These are phyloP conservation scores for Pistacia integerrima DNA, from an alignment of 345 rosid genomes.

Conservation along the genomic window DNA sequence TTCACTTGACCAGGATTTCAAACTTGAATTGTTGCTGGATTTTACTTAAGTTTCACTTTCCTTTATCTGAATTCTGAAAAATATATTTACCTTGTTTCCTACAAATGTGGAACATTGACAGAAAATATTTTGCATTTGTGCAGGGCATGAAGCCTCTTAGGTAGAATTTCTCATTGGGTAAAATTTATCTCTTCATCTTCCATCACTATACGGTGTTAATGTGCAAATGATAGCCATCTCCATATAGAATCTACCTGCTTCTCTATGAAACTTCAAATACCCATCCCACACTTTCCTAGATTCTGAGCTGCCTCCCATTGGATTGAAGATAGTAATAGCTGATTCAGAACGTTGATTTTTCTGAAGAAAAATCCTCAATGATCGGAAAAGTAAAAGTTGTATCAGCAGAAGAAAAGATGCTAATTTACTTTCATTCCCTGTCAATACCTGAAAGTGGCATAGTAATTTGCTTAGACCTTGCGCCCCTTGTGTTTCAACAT, in stretches of 20 bases:
- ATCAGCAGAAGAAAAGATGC: not conserved
- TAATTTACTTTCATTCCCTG: not conserved
- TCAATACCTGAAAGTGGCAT: not conserved
- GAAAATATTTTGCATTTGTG: slow-evolving; percentile 9
- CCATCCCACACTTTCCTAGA: not conserved
- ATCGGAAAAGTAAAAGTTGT: not conserved
- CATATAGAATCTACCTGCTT: not conserved
- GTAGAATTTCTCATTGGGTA: slow-evolving; percentile 32
- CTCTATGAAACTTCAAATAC: not conserved
- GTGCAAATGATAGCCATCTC: not conserved
- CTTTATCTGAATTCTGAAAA: not conserved
- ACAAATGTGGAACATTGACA: not conserved
- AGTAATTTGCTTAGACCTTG: not conserved
- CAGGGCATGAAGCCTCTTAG: slow-evolving; percentile 89
- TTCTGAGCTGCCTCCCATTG: not conserved
- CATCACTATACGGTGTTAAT: not conserved
- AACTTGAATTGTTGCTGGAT: not conserved
- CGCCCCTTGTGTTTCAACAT: not conserved
- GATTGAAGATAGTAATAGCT: not conserved
- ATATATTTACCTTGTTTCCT: not conserved
- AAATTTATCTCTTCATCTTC: not conserved
- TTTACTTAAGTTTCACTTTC: not conserved
- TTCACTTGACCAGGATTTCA: not conserved
- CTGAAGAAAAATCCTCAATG: not conserved
- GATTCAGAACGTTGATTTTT: not conserved